These are phyloP conservation scores for Blumeriella jaapii DNA, from an alignment of 2,329 filamentous ascomycete species.

Conservation along the genomic window DNA sequence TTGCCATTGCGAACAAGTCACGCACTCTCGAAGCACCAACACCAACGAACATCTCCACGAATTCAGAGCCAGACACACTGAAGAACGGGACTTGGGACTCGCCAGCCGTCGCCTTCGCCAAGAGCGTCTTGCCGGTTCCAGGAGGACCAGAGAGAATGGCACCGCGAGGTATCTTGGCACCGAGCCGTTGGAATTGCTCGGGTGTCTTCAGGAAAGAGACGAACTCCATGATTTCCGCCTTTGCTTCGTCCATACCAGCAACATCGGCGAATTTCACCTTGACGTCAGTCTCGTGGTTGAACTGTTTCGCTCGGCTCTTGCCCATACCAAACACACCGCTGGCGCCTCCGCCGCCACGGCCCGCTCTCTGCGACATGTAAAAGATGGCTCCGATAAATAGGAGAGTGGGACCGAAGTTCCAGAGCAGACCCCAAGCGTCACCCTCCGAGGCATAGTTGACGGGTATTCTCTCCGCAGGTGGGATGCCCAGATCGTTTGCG, in stretches of 20 bases:
- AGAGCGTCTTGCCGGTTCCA: slow-evolving; percentile 93
- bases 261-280: slow-evolving; percentile 97
- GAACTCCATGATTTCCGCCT: slow-evolving; percentile 98
- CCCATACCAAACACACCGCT: slow-evolving; percentile 91
- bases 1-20: slow-evolving; percentile 85
- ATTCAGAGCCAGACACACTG: slow-evolving; percentile 96
- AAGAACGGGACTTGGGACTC: slow-evolving; percentile 97
- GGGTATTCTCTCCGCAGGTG: slow-evolving; percentile 78
- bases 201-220: slow-evolving; percentile 94
- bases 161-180: slow-evolving; percentile 94
- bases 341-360: slow-evolving; percentile 50
- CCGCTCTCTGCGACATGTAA: slow-evolving; percentile 67
- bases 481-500: slow-evolving; percentile 82
- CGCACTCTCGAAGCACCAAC: slow-evolving; percentile 92
- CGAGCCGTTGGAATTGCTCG: slow-evolving; percentile 81
- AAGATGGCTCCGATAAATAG: slow-evolving; percentile 74
- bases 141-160: slow-evolving; percentile 96
- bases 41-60: slow-evolving; percentile 99
- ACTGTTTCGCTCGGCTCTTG: slow-evolving; percentile 90
- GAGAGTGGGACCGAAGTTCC: slow-evolving; percentile 74
- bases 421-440: slow-evolving; percentile 56
- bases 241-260: slow-evolving; percentile 95
- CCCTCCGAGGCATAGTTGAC: slow-evolving; percentile 77
- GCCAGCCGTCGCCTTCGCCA: slow-evolving; percentile 94
- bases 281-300: slow-evolving; percentile 93